A percentile compares a stretch with the other conserved stretches of the same genome.
These are phyloP conservation scores for Geotrichum fermentans DNA, from an alignment of 1,139 yeast genomes.

Conservation along the genomic window DNA sequence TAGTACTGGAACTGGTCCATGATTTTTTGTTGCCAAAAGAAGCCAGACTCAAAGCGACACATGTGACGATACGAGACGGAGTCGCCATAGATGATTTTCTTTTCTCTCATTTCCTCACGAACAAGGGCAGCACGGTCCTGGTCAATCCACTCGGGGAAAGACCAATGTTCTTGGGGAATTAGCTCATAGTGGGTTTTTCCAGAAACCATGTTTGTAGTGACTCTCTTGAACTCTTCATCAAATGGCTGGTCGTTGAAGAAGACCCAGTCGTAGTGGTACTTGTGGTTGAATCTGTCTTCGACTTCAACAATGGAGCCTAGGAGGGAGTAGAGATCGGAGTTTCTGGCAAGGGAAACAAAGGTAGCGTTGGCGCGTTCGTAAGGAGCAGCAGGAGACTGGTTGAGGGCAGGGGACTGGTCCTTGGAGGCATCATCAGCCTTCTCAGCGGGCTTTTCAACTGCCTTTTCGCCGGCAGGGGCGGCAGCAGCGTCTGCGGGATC, in stretches of 20 bases:
- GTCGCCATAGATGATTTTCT: slow-evolving; percentile 59
- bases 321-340: slow-evolving; percentile 56
- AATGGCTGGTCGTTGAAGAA: slow-evolving; percentile 65
- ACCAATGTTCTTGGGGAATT: slow-evolving; percentile 70
- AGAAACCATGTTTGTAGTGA: slow-evolving; percentile 47
- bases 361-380: slow-evolving; percentile 52
- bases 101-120: slow-evolving; percentile 47
- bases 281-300: slow-evolving; percentile 66
- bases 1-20: slow-evolving; percentile 75
- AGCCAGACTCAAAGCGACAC: slow-evolving; percentile 93
- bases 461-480: not conserved
- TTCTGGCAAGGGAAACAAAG: slow-evolving; percentile 68
- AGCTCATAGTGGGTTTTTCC: slow-evolving; percentile 63
- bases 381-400: slow-evolving; percentile 13
- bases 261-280: slow-evolving; percentile 72
- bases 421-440: slow-evolving; percentile 1
- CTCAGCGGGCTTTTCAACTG: not conserved
- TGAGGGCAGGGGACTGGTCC: slow-evolving; percentile 13
- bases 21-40: slow-evolving; percentile 76
- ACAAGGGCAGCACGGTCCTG: slow-evolving; percentile 52
- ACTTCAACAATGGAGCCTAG: slow-evolving; percentile 57
- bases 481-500: slow-evolving; percentile 6
- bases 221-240: slow-evolving; percentile 47
- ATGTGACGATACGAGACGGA: slow-evolving; percentile 70
- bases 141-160: slow-evolving; percentile 68